Evolutionary conservation across 2,329 filamentous ascomycete species (phyloP).

Genomic region (Penicillium verrucosum): DNA sequence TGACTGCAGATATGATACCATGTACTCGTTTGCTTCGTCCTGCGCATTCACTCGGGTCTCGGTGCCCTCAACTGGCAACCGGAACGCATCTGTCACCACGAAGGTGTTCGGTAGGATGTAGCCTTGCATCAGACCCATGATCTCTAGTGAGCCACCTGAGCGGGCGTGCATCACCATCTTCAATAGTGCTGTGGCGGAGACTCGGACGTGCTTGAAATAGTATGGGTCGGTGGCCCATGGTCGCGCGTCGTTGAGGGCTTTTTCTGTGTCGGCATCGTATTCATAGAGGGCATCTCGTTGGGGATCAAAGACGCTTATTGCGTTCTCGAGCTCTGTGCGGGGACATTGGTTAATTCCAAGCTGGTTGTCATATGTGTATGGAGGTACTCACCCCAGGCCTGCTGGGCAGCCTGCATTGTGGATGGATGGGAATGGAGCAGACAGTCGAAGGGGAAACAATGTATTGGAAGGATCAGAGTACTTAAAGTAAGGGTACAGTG

Average conservation of each 20-base stretch:
- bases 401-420: conserved; percentile 56
- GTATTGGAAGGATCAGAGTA: conserved; percentile 4
- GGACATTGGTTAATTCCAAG: conserved; percentile 9
- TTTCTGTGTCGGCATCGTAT: conserved; percentile 69
- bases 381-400: conserved; percentile 55
- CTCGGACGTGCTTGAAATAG: conserved; percentile 90
- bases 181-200: conserved; percentile 87
- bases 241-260: conserved; percentile 58
- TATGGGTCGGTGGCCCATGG: conserved; percentile 78
- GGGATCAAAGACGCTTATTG: conserved; percentile 76
- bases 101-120: conserved; percentile 81
- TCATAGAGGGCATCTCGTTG: conserved; percentile 87
- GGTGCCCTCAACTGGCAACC: conserved; percentile 94
- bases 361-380: neutral
- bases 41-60: conserved; percentile 97
- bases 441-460: neutral
- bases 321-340: conserved; percentile 76
- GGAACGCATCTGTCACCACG: conserved; percentile 90
- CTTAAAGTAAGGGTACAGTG: neutral
- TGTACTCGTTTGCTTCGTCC: conserved; percentile 94
- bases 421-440: neutral
- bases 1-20: conserved; percentile 76
- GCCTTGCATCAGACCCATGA: conserved; percentile 98
- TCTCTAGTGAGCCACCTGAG: conserved; percentile 85
- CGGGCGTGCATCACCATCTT: conserved; percentile 99